Evolutionary conservation across 768 basidiomycete genomes (phyloP).

Genomic region (Leccinum obscurum): DNA sequence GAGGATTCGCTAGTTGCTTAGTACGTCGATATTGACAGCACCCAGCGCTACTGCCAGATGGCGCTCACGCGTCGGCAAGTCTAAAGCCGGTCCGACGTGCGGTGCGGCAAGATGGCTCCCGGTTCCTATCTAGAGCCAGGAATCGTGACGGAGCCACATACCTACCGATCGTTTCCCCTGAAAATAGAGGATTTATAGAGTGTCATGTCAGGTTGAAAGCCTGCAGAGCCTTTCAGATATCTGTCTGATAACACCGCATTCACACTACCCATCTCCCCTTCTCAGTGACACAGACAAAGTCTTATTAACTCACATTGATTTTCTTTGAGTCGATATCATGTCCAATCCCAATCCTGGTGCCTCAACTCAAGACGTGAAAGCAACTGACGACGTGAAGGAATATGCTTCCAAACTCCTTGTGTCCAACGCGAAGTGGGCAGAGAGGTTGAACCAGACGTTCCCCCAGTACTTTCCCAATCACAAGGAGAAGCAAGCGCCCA

Average conservation of each 20-base stretch:
- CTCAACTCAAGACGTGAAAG: background rate
- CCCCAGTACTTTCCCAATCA: slow-evolving; percentile 22
- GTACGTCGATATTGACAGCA: no score
- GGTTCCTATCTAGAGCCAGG: background rate
- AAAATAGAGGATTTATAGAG: no score
- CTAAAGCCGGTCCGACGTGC: background rate
- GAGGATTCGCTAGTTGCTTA: no score
- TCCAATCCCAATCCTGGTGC: no score
- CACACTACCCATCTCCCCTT: background rate
- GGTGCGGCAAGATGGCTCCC: no score
- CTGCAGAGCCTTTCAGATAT: background rate
- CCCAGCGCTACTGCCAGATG: background rate
- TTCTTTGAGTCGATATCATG: no score
- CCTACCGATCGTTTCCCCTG: no score
- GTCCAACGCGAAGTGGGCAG: slow-evolving; percentile 23
- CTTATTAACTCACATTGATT: background rate
- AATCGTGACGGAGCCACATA: no score
- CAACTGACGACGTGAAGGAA: background rate
- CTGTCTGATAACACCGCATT: background rate
- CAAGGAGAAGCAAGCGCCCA: slow-evolving; percentile 15
- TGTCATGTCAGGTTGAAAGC: background rate
- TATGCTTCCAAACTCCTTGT: background rate
- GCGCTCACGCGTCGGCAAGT: no score
- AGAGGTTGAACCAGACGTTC: slow-evolving; percentile 21
- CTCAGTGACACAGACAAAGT: background rate